These are phyloP conservation scores for Claviceps spartinae DNA, from an alignment of 2,329 filamentous ascomycete genomes.

Conservation along the genomic window DNA sequence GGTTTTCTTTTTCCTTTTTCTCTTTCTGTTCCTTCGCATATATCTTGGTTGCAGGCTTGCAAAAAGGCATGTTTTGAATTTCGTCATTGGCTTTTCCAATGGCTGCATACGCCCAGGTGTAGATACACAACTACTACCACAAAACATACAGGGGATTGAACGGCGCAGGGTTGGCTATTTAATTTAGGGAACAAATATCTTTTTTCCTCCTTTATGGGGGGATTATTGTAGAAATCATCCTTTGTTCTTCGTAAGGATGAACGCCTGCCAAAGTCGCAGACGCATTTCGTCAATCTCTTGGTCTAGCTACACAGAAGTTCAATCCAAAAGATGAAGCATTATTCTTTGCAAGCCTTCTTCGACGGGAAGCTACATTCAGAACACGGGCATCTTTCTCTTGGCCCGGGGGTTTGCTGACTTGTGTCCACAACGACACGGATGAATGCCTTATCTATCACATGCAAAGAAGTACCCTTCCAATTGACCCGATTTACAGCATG, in stretches of 20 bases:
- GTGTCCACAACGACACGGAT: background rate
- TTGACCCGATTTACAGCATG: background rate
- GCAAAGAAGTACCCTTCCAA: background rate
- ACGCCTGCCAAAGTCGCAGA: background rate
- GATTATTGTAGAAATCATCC: no score
- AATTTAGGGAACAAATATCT: background rate
- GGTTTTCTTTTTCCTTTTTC: background rate
- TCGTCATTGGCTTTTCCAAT: background rate
- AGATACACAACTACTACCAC: background rate
- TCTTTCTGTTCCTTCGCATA: background rate
- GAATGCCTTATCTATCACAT: background rate
- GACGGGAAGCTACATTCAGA: background rate
- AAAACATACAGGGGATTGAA: background rate
- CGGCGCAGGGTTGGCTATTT: background rate
- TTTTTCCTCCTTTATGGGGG: no score
- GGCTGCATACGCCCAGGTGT: background rate
- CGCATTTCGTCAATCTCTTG: background rate
- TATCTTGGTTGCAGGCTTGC: background rate
- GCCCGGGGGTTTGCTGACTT: no score
- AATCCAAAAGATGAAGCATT: background rate
- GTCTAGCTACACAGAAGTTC: background rate
- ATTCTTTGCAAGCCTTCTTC: background rate
- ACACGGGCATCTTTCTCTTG: background rate
- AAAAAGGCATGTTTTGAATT: background rate
- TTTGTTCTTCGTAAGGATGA: no score